Evolutionary conservation across 129 eudicot species (phyloP), one percentile per base, ranked within the genome.

Genomic region (Chrysanthemum seticuspe): DNA sequence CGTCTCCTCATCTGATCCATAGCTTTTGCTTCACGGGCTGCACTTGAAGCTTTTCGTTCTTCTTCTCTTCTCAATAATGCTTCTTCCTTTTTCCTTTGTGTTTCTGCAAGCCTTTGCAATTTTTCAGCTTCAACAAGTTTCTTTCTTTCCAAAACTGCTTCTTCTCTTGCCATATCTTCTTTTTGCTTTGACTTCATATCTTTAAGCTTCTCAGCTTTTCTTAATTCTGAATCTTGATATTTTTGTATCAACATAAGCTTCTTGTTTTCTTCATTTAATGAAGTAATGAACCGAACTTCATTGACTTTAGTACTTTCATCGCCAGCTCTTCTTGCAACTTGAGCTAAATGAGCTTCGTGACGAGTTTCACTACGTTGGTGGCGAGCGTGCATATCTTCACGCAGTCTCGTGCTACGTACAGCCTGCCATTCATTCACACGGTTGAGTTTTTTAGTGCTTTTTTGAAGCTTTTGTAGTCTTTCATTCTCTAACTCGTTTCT

Each of bases 151-250:
- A 93, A 73, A 68, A 87, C 98, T 10, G 97, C 98, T 87, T 90
- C 98, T 86, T 93, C 98, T 73, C 96, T 83, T n/a, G 97, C 97
- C 90, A 85, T 85, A 70, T 93, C 98, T 82, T 93, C 98, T 78
- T 84, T 93, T 75, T 89, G 97, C 72, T 89, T 93, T 13, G 82
- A 87, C 75, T 86, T 93, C 76, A 89, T 80, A 19, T 89, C 92
- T 80, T 87, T 95, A 58, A 89, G 85, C 65, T 93, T 93, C 82
- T 93, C 98, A 0, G 96, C 98, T 72, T 91, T 80, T 65, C 98
- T 89, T 79, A 82, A 66, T 75, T 93, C 97, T 31, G 87, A 93
- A 83, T 89, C 97, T 56, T 87, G 98, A 82, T 79, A 92, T 67
- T 93, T 93, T 79, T 93, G 94, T 45, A 86, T 67, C 78, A 89